Evolutionary conservation across 179 eudicot genomes (phyloP).

Genomic region (Carnegiea gigantea): DNA sequence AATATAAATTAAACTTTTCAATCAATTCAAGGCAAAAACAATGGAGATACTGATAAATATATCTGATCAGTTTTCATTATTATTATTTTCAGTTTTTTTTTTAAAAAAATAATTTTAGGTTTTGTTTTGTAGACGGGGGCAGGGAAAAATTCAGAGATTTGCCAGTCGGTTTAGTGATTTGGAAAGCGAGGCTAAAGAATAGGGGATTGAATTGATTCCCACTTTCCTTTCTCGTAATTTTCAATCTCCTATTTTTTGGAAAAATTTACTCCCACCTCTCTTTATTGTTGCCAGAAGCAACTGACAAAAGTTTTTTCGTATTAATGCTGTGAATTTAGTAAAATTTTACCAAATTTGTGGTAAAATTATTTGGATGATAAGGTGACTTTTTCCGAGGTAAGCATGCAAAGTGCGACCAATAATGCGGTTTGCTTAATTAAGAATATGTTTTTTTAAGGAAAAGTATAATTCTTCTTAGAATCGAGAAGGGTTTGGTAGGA

Average conservation of each 20-base stretch:
- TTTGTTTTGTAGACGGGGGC: background rate
- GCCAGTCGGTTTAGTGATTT: slow-evolving; percentile 23
- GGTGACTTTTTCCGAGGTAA: background rate
- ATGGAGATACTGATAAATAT: too few species aligned
- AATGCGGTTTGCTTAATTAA: background rate
- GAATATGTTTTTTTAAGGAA: background rate
- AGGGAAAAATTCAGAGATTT: slow-evolving; percentile 12
- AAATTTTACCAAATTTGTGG: slow-evolving; percentile 1
- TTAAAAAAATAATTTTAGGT: background rate
- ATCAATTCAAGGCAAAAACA: slow-evolving; percentile 15
- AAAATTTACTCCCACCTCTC: slow-evolving; percentile 11
- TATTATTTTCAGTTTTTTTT: background rate
- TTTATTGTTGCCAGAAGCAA: background rate
- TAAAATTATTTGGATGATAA: background rate
- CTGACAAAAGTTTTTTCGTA: background rate
- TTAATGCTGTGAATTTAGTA: background rate
- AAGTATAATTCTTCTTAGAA: background rate
- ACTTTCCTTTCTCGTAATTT: background rate
- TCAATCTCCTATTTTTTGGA: background rate
- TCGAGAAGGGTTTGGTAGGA: background rate
- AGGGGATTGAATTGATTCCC: slow-evolving; percentile 19
- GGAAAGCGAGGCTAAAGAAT: slow-evolving; percentile 31
- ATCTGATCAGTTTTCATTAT: background rate
- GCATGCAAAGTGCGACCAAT: background rate
- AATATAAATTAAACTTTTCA: background rate